Conservation (phyloP, 768 basidiomycete species). For the Pleurotus tuoliensis region DNA sequence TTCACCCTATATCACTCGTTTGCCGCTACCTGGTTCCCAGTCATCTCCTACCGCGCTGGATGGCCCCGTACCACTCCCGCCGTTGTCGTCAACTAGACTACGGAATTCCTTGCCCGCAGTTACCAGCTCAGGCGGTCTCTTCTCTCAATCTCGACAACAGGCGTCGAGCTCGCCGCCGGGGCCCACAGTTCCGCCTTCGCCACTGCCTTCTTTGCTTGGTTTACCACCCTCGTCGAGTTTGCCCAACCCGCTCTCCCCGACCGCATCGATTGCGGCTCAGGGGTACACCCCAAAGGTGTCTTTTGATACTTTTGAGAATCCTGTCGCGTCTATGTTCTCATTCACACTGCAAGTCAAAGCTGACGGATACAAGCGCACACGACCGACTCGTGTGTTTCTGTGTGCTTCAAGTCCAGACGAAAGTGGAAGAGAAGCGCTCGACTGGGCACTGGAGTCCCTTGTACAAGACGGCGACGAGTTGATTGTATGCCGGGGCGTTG, state of each 20-base stretch:
- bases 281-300: slow-evolving; percentile 70
- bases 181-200: not conserved
- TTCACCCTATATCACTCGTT: slow-evolving; percentile 9
- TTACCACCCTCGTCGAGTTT: slow-evolving; percentile 9
- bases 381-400: slow-evolving; percentile 82
- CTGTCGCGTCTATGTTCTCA: slow-evolving; percentile 80
- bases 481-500: slow-evolving; percentile 86
- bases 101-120: not conserved
- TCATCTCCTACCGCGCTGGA: not conserved
- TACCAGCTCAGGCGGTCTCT: not conserved
- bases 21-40: not conserved
- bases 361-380: slow-evolving; percentile 70
- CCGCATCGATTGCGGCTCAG: slow-evolving; percentile 16
- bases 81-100: slow-evolving; percentile 1
- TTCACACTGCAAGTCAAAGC: slow-evolving; percentile 83
- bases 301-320: slow-evolving; percentile 86
- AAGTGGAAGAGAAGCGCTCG: slow-evolving; percentile 81
- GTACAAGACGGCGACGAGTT: slow-evolving; percentile 90
- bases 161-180: slow-evolving; percentile 2
- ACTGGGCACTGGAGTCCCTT: slow-evolving; percentile 87
- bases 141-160: not conserved
- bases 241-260: slow-evolving; percentile 8
- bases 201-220: slow-evolving; percentile 10
- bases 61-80: not conserved
- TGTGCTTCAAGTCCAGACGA: slow-evolving; percentile 89